Percentiles rank a stretch among this genome's conserved stretches.
Evolutionary conservation across 306 rosid genomes (phyloP).

Genomic region (Echinosophora koreensis): DNA sequence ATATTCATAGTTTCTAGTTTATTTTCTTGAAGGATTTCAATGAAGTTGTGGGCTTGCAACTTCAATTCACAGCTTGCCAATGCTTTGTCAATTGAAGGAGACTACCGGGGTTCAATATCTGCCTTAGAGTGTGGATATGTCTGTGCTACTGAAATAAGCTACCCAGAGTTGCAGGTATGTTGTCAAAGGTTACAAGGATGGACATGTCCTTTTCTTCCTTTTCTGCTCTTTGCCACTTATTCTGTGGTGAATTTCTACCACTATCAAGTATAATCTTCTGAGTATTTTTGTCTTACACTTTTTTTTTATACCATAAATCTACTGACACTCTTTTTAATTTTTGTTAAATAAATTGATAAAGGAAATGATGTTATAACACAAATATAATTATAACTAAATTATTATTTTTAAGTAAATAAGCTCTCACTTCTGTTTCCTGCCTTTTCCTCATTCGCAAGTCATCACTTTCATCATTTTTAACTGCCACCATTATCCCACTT

Average conservation of each 20-base stretch:
- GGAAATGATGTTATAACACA: background rate
- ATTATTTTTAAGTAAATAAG: background rate
- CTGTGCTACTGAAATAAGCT: constrained; percentile 72
- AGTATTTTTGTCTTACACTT: constrained; percentile 5
- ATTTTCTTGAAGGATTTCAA: constrained; percentile 66
- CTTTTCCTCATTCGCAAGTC: background rate
- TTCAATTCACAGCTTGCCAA: constrained; percentile 97
- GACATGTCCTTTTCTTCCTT: constrained; percentile 40
- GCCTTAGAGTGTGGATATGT: constrained; percentile 80
- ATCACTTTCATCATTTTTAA: constrained; percentile 16
- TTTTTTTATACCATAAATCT: constrained; percentile 16
- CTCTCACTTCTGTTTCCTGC: background rate
- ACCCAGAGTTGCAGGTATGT: constrained; percentile 88
- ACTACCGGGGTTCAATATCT: constrained; percentile 75
- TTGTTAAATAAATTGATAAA: constrained; percentile 13
- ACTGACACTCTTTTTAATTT: background rate
- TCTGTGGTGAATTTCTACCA: constrained; percentile 24
- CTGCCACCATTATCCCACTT: background rate
- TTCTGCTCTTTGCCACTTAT: constrained; percentile 10
- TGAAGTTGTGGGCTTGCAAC: constrained; percentile 94
- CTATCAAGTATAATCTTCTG: constrained; percentile 28
- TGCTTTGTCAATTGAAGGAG: constrained; percentile 91
- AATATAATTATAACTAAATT: background rate
- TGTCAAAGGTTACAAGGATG: constrained; percentile 22
- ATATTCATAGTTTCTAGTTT: constrained; percentile 42